Evolutionary conservation across 345 rosid genomes (phyloP).

Genomic region (Cardamine chenopodiifolia): DNA sequence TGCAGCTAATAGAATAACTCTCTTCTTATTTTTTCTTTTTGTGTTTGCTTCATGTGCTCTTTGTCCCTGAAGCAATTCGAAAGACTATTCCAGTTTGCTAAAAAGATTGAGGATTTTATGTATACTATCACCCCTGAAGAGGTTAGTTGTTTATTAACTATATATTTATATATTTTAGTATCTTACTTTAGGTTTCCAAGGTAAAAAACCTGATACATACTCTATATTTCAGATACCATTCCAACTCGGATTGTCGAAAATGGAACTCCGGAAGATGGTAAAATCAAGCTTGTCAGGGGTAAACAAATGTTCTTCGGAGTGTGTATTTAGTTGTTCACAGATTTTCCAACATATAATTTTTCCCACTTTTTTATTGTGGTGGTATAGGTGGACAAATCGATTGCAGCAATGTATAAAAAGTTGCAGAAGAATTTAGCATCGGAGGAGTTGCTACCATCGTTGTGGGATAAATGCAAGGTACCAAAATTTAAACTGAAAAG

Average conservation of each 20-base stretch:
- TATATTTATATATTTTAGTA: too few relatives aligned
- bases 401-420: slow-evolving; percentile 87
- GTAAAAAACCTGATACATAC: neutral
- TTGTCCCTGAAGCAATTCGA: slow-evolving; percentile 81
- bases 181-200: too few relatives aligned
- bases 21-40: neutral
- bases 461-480: slow-evolving; percentile 99
- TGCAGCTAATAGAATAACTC: slow-evolving; percentile 1
- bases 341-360: too few relatives aligned
- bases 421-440: slow-evolving; percentile 94
- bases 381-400: slow-evolving; percentile 82
- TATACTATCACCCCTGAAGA: slow-evolving; percentile 94
- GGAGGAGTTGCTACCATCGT: slow-evolving; percentile 86
- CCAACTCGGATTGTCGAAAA: slow-evolving; percentile 85
- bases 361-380: too few relatives aligned
- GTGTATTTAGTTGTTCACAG: neutral
- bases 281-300: slow-evolving; percentile 92
- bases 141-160: slow-evolving; percentile 52
- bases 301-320: slow-evolving; percentile 31
- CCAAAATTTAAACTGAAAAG: neutral
- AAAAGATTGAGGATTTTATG: slow-evolving; percentile 91
- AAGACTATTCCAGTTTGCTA: slow-evolving; percentile 87
- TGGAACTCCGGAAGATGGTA: slow-evolving; percentile 83
- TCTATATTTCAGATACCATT: slow-evolving; percentile 73
- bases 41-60: slow-evolving; percentile 19